A percentile compares a stretch with the other conserved stretches of the same genome.
Conservation (phyloP, 805 yeast genomes). For the Metschnikowia noctiluminum region DNA sequence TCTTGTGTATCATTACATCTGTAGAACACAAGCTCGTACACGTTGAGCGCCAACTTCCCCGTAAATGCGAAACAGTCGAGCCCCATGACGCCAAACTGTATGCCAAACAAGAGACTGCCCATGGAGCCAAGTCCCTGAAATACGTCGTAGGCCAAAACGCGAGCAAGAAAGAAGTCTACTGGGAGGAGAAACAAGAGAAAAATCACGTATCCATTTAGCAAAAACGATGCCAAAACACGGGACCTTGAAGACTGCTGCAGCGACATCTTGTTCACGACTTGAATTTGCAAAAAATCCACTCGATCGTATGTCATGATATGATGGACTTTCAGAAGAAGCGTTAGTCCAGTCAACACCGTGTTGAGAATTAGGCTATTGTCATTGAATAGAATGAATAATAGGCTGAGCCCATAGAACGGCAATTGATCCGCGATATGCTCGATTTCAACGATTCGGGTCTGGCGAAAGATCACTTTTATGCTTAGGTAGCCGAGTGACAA, state of each 20-base stretch:
- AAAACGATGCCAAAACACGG: slow-evolving; percentile 30
- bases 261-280: slow-evolving; percentile 24
- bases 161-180: slow-evolving; percentile 52
- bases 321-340: slow-evolving; percentile 52
- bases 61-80: slow-evolving; percentile 48
- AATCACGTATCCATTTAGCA: slow-evolving; percentile 41
- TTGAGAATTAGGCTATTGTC: slow-evolving; percentile 56
- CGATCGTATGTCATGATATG: slow-evolving; percentile 70
- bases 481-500: slow-evolving; percentile 27
- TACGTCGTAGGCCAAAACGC: slow-evolving; percentile 53
- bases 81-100: slow-evolving; percentile 67
- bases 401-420: slow-evolving; percentile 37
- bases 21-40: slow-evolving; percentile 51
- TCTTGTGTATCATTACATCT: slow-evolving; percentile 20
- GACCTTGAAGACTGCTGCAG: slow-evolving; percentile 13
- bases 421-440: slow-evolving; percentile 52
- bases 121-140: slow-evolving; percentile 51
- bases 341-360: slow-evolving; percentile 36
- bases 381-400: slow-evolving; percentile 62
- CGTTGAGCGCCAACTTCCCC: slow-evolving; percentile 47
- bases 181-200: slow-evolving; percentile 43
- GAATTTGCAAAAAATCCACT: slow-evolving; percentile 37
- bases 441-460: slow-evolving; percentile 65
- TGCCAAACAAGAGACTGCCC: slow-evolving; percentile 64
- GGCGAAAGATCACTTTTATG: slow-evolving; percentile 60